These are phyloP conservation scores for Taphrina populina DNA, from an alignment of 1,139 yeast genomes.

Conservation along the genomic window DNA sequence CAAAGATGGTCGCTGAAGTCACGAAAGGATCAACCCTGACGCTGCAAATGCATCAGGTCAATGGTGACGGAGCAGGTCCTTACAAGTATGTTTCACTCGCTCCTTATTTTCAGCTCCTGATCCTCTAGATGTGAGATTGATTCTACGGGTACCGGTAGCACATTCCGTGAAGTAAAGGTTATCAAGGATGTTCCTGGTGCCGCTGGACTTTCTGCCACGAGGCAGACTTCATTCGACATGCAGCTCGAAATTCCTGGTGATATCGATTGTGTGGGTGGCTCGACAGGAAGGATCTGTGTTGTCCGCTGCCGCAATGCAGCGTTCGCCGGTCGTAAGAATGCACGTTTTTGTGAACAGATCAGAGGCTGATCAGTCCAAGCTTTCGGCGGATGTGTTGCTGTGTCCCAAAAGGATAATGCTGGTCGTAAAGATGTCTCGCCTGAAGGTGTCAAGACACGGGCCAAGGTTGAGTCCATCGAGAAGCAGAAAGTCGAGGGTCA, in stretches of 20 bases:
- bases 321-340: conserved; percentile 30
- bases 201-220: conserved; percentile 32
- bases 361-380: too few relatives aligned
- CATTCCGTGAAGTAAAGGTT: conserved; percentile 13
- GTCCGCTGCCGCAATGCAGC: conserved; percentile 30
- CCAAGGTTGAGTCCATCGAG: conserved; percentile 26
- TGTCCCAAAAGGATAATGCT: conserved; percentile 12
- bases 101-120: not conserved
- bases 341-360: too few relatives aligned
- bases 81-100: not conserved
- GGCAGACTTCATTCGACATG: conserved; percentile 31
- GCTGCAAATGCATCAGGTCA: conserved; percentile 31
- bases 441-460: conserved; percentile 17
- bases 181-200: conserved; percentile 28
- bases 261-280: conserved; percentile 24
- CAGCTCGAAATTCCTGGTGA: conserved; percentile 14
- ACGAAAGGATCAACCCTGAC: conserved; percentile 23
- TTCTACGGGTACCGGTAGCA: conserved; percentile 17
- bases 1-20: conserved; percentile 24
- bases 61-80: conserved; percentile 31
- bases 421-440: conserved; percentile 27
- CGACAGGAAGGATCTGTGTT: conserved; percentile 22
- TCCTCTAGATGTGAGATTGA: conserved; percentile 15
- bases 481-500: conserved; percentile 26
- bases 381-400: conserved; percentile 29